Conservation (phyloP, 2,329 filamentous ascomycete species). For the Niveomyces coronatus region DNA sequence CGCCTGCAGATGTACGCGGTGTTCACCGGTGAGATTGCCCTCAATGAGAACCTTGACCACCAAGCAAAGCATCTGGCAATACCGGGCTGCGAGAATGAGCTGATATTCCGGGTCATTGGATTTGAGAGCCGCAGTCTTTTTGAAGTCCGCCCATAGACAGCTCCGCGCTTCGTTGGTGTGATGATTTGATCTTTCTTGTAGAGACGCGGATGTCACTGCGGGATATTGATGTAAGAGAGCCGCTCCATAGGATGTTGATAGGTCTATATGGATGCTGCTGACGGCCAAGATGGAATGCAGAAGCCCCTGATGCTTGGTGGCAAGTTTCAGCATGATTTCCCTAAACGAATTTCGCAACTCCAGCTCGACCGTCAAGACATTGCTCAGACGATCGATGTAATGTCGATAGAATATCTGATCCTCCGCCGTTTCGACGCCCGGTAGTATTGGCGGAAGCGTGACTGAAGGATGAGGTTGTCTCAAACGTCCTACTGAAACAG, state of each 20-base stretch:
- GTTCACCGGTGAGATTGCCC: constrained; percentile 52
- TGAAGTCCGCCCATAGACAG: constrained; percentile 39
- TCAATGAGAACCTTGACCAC: constrained; percentile 48
- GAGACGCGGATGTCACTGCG: constrained; percentile 32
- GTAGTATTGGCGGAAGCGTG: constrained; percentile 57
- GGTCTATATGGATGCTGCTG: constrained; percentile 66
- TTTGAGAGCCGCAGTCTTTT: constrained; percentile 27
- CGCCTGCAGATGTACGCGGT: constrained; percentile 67
- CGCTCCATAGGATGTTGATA: constrained; percentile 43
- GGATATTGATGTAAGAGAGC: constrained; percentile 42
- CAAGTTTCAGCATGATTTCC: constrained; percentile 72
- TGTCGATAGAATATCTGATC: constrained; percentile 76
- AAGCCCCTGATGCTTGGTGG: constrained; percentile 65
- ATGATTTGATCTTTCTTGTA: constrained; percentile 42
- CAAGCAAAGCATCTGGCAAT: constrained; percentile 54
- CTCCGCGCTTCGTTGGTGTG: constrained; percentile 47
- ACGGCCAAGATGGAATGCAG: constrained; percentile 88
- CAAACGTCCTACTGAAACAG: constrained; percentile 32
- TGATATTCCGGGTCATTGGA: constrained; percentile 34
- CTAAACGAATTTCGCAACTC: constrained; percentile 79
- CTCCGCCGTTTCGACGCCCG: constrained; percentile 69
- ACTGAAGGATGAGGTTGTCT: constrained; percentile 41
- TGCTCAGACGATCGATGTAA: constrained; percentile 70
- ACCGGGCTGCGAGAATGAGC: constrained; percentile 42
- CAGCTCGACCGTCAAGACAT: constrained; percentile 71